Percentiles rank a stretch among this genome's conserved stretches.
Evolutionary conservation across 768 basidiomycete genomes (phyloP).

Genomic region (Brasilioporus rufonigricans): DNA sequence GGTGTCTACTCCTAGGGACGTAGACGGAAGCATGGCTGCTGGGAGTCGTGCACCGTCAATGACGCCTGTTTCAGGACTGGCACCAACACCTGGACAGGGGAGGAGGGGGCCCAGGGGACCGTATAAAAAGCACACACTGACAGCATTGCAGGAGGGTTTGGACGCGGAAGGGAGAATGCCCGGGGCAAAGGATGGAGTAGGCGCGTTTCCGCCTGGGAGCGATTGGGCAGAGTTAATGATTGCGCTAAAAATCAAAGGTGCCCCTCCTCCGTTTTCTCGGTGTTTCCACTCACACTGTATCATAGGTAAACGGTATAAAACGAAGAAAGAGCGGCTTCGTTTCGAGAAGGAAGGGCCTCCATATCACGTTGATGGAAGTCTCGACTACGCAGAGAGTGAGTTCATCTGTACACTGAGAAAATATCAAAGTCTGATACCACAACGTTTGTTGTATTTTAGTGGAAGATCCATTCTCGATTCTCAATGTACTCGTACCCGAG

Average conservation of each 20-base stretch:
- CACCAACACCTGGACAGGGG: not conserved
- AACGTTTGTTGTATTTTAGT: conserved; percentile 39
- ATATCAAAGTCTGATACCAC: not conserved
- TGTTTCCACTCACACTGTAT: not conserved
- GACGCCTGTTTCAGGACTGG: conserved; percentile 33
- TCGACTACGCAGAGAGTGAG: conserved; percentile 71
- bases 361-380: conserved; percentile 68
- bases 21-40: conserved; percentile 41
- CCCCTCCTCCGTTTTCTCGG: not conserved
- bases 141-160: conserved; percentile 43
- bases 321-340: conserved; percentile 78
- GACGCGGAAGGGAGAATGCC: conserved; percentile 73
- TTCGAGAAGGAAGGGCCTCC: conserved; percentile 78
- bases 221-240: conserved; percentile 75
- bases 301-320: conserved; percentile 67
- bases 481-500: conserved; percentile 63
- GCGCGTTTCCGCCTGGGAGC: conserved; percentile 66
- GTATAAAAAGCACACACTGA: conserved; percentile 49
- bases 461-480: conserved; percentile 74
- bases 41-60: conserved; percentile 48
- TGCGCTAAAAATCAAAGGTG: conserved; percentile 73
- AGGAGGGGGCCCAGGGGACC: conserved; percentile 52
- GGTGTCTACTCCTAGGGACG: conserved; percentile 43
- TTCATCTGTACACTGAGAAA: conserved; percentile 2
- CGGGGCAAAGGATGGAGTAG: conserved; percentile 74